phyloP scores from a whole-genome alignment of 345 rosid genomes.

The Aegle marmelos region DNA sequence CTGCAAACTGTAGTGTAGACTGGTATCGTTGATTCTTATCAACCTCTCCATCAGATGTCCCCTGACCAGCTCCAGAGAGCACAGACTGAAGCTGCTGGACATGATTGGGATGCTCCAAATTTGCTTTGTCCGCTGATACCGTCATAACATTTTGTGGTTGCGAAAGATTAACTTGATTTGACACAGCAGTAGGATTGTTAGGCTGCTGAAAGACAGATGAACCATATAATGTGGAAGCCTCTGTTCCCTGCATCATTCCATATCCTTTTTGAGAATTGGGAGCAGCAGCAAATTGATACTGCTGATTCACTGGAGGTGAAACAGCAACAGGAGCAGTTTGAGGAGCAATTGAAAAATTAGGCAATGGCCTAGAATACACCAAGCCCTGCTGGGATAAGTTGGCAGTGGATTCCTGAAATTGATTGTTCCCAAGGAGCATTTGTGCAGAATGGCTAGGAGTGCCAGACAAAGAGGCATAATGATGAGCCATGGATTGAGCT shows the following conservation, averaged over 20 bases:
- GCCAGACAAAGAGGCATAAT: constrained; percentile 37
- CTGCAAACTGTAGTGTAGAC: constrained; percentile 90
- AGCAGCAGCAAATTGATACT: constrained; percentile 51
- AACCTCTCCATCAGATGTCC: constrained; percentile 51
- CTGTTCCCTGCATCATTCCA: constrained; percentile 43
- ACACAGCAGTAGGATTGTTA: constrained; percentile 27
- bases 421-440: constrained; percentile 35
- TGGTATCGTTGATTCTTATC: constrained; percentile 90
- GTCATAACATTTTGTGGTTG: constrained; percentile 48
- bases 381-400: constrained; percentile 48
- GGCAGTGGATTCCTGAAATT: constrained; percentile 45
- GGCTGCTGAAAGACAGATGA: constrained; percentile 43
- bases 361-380: constrained; percentile 34
- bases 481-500: constrained; percentile 41
- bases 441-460: constrained; percentile 43
- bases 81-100: constrained; percentile 51
- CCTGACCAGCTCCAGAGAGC: constrained; percentile 46
- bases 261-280: constrained; percentile 38
- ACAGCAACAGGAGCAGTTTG: constrained; percentile 56
- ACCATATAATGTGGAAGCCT: constrained; percentile 36
- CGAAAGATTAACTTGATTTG: constrained; percentile 49
- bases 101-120: constrained; percentile 48
- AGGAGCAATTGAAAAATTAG: constrained; percentile 36
- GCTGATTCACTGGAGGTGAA: constrained; percentile 55
- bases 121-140: constrained; percentile 34